Percentiles rank a stretch among this genome's conserved stretches.
Evolutionary conservation across 2,329 filamentous ascomycete species (phyloP).

Genomic region (Aspergillus pseudoviridinutans): DNA sequence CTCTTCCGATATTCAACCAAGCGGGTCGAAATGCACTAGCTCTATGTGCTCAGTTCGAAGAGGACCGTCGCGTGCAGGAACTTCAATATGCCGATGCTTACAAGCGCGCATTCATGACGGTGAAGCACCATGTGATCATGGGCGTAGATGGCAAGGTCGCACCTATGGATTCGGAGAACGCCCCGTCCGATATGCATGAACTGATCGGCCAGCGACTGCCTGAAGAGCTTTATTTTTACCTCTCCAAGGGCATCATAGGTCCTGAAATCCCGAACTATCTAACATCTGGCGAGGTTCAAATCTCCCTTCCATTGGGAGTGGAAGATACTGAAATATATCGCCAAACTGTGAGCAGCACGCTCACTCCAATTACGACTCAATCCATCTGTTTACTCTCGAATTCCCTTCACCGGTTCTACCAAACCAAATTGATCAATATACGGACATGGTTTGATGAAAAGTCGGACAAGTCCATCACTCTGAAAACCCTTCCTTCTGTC

Average conservation of each 20-base stretch:
- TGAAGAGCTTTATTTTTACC: conserved; percentile 84
- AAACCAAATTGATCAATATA: conserved; percentile 71
- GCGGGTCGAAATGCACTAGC: conserved; percentile 65
- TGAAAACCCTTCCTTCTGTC: conserved; percentile 52
- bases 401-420: conserved; percentile 76
- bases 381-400: conserved; percentile 74
- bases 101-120: conserved; percentile 75
- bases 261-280: conserved; percentile 77
- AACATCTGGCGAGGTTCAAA: conserved; percentile 70
- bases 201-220: conserved; percentile 88
- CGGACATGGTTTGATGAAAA: conserved; percentile 80
- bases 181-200: conserved; percentile 80
- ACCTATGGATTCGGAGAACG: conserved; percentile 67
- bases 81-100: conserved; percentile 80
- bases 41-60: conserved; percentile 73
- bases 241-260: conserved; percentile 77
- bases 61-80: conserved; percentile 68
- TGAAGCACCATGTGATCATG: conserved; percentile 84
- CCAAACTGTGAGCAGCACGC: conserved; percentile 68
- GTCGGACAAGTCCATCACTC: conserved; percentile 61
- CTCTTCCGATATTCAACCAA: conserved; percentile 69
- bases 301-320: conserved; percentile 82
- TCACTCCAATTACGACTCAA: conserved; percentile 71
- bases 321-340: conserved; percentile 76
- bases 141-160: conserved; percentile 71